These are phyloP conservation scores for Gaeumannomyces tritici DNA, from an alignment of 2,329 filamentous ascomycete species.

Conservation along the genomic window DNA sequence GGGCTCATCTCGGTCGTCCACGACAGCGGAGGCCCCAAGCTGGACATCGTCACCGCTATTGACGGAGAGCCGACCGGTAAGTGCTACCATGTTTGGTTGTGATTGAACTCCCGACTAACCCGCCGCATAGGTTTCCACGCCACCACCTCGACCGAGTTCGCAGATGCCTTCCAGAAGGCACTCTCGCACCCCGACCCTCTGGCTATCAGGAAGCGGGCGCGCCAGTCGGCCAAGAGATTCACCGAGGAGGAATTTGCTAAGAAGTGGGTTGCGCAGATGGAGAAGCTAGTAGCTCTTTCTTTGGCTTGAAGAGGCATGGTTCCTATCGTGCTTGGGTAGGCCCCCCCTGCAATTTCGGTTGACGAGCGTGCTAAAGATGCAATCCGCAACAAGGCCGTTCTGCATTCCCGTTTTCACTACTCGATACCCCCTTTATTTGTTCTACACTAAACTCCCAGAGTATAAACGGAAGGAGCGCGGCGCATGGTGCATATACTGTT, in stretches of 20 bases:
- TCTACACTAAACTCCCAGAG: not conserved
- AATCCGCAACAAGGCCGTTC: not conserved
- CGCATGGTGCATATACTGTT: not conserved
- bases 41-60: conserved; percentile 80
- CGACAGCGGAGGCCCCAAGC: conserved; percentile 82
- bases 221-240: conserved; percentile 72
- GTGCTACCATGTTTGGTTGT: not conserved
- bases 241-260: conserved; percentile 77
- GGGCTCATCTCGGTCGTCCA: conserved; percentile 91
- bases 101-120: not conserved
- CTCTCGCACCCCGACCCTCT: conserved; percentile 63
- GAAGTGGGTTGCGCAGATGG: conserved; percentile 70
- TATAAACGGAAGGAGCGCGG: not conserved
- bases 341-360: not conserved
- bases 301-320: not conserved
- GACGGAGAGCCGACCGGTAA: conserved; percentile 67
- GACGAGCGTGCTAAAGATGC: not conserved
- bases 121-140: conserved; percentile 59
- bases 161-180: conserved; percentile 68
- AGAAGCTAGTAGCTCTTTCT: conserved; percentile 48
- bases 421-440: not conserved
- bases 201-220: conserved; percentile 65
- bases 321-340: not conserved
- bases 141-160: conserved; percentile 68
- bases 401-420: not conserved